Base-by-base conservation (phyloP, 768 basidiomycete species). In the Cyclocybe aegerita region DNA sequence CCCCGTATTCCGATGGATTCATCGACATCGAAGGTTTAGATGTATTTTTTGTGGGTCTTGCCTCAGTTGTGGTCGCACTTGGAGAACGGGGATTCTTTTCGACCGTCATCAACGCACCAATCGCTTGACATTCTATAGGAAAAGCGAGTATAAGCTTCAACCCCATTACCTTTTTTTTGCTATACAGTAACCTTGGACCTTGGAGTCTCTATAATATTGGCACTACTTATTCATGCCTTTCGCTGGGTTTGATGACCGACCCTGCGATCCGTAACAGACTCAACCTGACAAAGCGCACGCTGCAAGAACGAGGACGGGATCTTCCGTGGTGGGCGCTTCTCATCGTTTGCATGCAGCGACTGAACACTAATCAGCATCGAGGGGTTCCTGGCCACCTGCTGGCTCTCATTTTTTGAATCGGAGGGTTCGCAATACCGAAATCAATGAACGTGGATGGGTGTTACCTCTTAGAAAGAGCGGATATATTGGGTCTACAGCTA, bases 261-360 rank as follows among this genome's bases (percentile, higher is more conserved):
- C 37, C 32, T 37, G 23, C 16, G 37, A n/a, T 29, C 36, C 7
- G 30, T 15, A 33, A 48, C 47, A 48, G 7, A 29, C 12, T 31
- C 38, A 34, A 14, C 39, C 10, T 37, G 17, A 12, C 36, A 4
- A n/a, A 16, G 23, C 9, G 8, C 14, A 30, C 30, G 37, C 29
- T 30, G 16, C 7, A 17, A 35, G 30, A 42, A 36, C 44, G 44
- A 31, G 33, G 16, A 17, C 50, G 55, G 55, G 17, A 49, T 10
- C 32, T 41, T 42, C 55, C 55, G 55, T 30, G 43, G 43, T 46
- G 55, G 55, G 55, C 55, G 54, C 54, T 52, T 55, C 50, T 52
- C 11, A 15, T 11, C 12, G 9, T 29, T 33, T 35, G 29, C n/a
- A 46, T 41, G 15, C 36, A 7, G 29, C 8, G 2, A 9, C 17